Conservation (phyloP, 352 stramenopile species). For the Pythium volutum region DNA sequence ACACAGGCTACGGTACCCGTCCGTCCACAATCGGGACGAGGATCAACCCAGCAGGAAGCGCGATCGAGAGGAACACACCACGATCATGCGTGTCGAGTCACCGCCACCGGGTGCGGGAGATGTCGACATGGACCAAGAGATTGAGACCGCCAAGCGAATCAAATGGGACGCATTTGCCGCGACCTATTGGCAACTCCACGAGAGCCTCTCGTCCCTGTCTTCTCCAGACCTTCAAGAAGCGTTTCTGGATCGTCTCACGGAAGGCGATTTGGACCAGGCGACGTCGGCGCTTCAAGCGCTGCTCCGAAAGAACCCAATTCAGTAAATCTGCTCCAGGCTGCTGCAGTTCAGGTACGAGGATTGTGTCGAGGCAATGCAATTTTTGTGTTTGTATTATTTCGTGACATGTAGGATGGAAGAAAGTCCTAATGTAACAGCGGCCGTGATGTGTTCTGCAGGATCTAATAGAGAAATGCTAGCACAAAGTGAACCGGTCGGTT, state of each 20-base stretch:
- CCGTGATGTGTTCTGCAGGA: no score
- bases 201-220: slow-evolving; percentile 29
- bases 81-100: neutral
- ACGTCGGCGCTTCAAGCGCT: slow-evolving; percentile 42
- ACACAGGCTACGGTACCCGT: neutral
- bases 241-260: slow-evolving; percentile 31
- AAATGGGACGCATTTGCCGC: slow-evolving; percentile 24
- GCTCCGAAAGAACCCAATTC: slow-evolving; percentile 17
- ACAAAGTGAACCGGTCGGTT: no score
- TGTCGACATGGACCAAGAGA: slow-evolving; percentile 18
- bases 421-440: no score
- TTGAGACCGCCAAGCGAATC: slow-evolving; percentile 19
- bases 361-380: no score
- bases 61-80: neutral
- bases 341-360: no score
- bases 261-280: slow-evolving; percentile 48
- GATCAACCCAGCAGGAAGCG: neutral
- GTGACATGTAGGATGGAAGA: no score
- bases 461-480: no score
- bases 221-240: slow-evolving; percentile 27
- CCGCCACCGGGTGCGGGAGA: slow-evolving; percentile 7
- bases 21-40: neutral
- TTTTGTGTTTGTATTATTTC: no score
- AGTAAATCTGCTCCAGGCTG: neutral
- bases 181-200: slow-evolving; percentile 43